Base-by-base conservation (phyloP, 306 rosid genomes). In the Vigna nakashimae region DNA sequence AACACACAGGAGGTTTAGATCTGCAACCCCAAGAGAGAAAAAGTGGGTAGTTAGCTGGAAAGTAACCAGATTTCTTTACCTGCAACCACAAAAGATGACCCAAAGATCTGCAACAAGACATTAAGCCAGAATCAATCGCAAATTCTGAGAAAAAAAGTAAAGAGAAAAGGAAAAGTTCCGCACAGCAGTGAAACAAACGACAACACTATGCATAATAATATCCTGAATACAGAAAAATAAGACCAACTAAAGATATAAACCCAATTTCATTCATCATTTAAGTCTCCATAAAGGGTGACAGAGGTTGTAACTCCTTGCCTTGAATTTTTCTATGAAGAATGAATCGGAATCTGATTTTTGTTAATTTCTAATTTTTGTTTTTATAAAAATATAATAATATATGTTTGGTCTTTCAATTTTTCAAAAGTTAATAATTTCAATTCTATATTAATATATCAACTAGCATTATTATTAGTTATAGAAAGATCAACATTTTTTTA, bases 71-170 rank as follows among this genome's bases (percentile, higher is more conserved):
- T 76, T 73, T 60, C 49, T 45, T 83, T 69, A 91, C 94, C 92
- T 62, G 32, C 66, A 81, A 82, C 56, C 79, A 75, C 57, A 81
- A 71, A 73, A n/a, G 84, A 74, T 24, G 80, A 77, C 82, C 82
- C 85, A 84, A 82, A 73, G 84, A 71, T 78, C 85, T 76, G 87
- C 72, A 80, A 45, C 22, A 46, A 84, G 4, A 82, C 10, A 65
- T 40, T 17, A 36, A n/a, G 15, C 15, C 10, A 64, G 46, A n/a
- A 38, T 63, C 13, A 34, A 2, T 63, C 7, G 22, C 69, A 9
- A 10, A 16, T 36, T 36, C 17, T n/a, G 50, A 38, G n/a, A 64
- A 64, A 38, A 38, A 64, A 38, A 38, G 32, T 1, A 36, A 64
- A 4, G 9, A 22, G 38, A 34, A 17, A 9, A 38, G 51, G 51